These are phyloP conservation scores for Mediolabrus comicus DNA, from an alignment of 108 stramenopile species.

Conservation along the genomic window DNA sequence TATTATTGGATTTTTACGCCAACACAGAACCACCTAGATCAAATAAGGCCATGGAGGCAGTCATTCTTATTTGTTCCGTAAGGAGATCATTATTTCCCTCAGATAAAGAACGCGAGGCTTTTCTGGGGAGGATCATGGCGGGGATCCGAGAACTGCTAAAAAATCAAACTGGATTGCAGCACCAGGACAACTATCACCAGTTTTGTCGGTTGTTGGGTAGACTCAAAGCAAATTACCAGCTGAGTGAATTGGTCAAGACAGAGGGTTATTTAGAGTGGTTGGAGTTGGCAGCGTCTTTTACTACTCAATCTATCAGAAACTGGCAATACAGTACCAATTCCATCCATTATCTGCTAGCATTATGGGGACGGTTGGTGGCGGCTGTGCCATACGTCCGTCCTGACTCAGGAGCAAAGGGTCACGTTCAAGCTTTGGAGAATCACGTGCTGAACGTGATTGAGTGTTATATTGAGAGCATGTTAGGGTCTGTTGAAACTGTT, in stretches of 20 bases:
- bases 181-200: conserved; percentile 97
- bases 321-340: conserved; percentile 96
- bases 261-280: conserved; percentile 96
- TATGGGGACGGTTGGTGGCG: conserved; percentile 95
- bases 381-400: conserved; percentile 97
- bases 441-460: conserved; percentile 89
- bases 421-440: conserved; percentile 85
- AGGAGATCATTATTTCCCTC: conserved; percentile 92
- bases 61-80: conserved; percentile 88
- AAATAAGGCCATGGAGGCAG: conserved; percentile 90
- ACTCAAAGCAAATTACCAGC: conserved; percentile 97
- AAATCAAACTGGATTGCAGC: conserved; percentile 91
- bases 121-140: conserved; percentile 82
- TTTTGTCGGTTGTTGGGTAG: conserved; percentile 96
- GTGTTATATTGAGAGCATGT: conserved; percentile 93
- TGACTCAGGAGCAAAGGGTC: conserved; percentile 86
- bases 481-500: conserved; percentile 90
- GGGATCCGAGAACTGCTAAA: conserved; percentile 88
- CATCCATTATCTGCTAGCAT: conserved; percentile 95
- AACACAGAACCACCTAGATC: conserved; percentile 92
- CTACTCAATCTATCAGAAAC: conserved; percentile 90
- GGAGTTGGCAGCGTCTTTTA: conserved; percentile 88
- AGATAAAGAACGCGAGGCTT: conserved; percentile 92
- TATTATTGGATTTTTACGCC: conserved; percentile 94
- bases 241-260: conserved; percentile 92